Percentiles rank a stretch among this genome's conserved stretches.
Conservation (phyloP, 495 filamentous ascomycete species). For the Neurospora tetrasperma region DNA sequence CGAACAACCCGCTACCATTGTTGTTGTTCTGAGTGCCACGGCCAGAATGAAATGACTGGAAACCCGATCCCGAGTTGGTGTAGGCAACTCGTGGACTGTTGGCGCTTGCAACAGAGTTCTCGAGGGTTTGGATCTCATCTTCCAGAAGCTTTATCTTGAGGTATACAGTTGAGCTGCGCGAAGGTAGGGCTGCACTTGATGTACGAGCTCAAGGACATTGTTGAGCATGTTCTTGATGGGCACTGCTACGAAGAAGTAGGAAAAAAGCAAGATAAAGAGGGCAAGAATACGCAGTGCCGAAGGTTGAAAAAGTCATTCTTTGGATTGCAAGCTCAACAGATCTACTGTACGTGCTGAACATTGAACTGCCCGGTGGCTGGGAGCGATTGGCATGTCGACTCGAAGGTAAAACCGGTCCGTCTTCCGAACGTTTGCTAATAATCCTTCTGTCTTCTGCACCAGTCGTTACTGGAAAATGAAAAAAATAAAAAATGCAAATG, state of each 20-base stretch:
- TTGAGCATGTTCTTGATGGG: too few species aligned
- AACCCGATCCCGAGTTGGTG: too few species aligned
- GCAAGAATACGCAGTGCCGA: not conserved
- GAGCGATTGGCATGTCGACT: not conserved
- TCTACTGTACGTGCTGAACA: not conserved
- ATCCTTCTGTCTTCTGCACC: not conserved
- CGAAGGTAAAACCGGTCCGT: not conserved
- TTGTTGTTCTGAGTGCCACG: too few species aligned
- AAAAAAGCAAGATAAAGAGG: not conserved
- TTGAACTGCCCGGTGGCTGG: not conserved
- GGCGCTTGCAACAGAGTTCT: too few species aligned
- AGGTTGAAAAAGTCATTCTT: not conserved
- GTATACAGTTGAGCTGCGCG: too few species aligned
- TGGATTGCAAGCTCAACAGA: not conserved
- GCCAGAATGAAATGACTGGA: too few species aligned
- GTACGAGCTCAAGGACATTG: too few species aligned
- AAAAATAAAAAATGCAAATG: not conserved
- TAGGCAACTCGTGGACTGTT: too few species aligned
- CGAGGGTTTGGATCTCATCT: too few species aligned
- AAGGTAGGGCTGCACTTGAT: too few species aligned
- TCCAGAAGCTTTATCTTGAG: too few species aligned
- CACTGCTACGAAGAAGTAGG: not conserved
- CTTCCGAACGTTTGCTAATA: not conserved
- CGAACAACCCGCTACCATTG: too few species aligned
- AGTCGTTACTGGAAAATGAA: not conserved